Evolutionary conservation across 2,329 filamentous ascomycete species (phyloP), one percentile per base, ranked within the genome.

Genomic region (Cryphonectria naterciae): DNA sequence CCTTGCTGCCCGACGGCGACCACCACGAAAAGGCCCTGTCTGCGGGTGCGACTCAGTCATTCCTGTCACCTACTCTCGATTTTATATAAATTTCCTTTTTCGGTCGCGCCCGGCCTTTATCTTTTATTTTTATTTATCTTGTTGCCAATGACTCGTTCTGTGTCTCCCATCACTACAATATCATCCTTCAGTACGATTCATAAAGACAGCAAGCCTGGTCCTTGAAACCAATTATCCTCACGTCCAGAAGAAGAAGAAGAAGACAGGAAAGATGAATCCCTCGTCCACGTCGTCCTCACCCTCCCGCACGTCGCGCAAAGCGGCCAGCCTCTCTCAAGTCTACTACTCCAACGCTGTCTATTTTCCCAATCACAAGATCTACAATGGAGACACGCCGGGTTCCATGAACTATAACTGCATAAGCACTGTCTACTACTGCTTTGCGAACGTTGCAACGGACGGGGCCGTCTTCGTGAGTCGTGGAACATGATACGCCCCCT

Each of bases 371-470:
- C 90, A 89, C 82, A 85, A 90, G 71, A 88, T 94, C 75, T 94
- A 94, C 81, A 85, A 87, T 70, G 88, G 91, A 74, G 89, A 93
- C 76, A 92, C 92, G 22, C 93, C 93, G 0, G 92, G 89, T 1
- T 89, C 89, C 69, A 83, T 95, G 77, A 92, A 93, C 78, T 89
- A 93, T 79, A 88, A 88, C 74, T 93, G 91, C 76, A 90, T 95
- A 76, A 94, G 91, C 75, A 91, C 94, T 77, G 89, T 95, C 37
- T 95, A 94, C 80, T 95, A 95, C 78, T 92, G 93, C 17, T 95
- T 93, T 86, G 92, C 92, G 71, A 92, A 87, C 81, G 88, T 95
- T 60, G 88, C 89, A 73, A 81, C 86, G 66, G 91, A 94, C 78
- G 93, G 93, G 65, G 88, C 88, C 68, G 89, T 95, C 73, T 92